These are phyloP conservation scores for Drechslerella dactyloides DNA, from an alignment of 2,329 filamentous ascomycete genomes.

Conservation along the genomic window DNA sequence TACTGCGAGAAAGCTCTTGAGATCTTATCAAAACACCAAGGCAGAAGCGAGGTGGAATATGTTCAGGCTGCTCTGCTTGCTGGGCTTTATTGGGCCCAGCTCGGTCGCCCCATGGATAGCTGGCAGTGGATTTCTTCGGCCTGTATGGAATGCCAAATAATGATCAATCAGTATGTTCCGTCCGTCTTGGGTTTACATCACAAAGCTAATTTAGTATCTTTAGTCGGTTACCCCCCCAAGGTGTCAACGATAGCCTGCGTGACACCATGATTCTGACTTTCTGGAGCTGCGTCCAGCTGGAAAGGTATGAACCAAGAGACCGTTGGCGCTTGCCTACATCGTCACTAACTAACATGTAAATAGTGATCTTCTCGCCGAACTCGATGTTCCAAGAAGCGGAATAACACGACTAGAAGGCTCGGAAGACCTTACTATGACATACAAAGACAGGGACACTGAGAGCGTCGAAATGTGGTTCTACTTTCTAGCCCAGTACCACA, in stretches of 20 bases:
- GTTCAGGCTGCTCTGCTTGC: conserved; percentile 85
- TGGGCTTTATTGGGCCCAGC: conserved; percentile 85
- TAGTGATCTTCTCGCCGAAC: conserved; percentile 89
- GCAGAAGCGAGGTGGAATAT: conserved; percentile 78
- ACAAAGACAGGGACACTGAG: conserved; percentile 55
- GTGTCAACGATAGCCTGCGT: conserved; percentile 61
- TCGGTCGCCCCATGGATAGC: conserved; percentile 85
- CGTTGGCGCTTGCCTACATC: conserved; percentile 1
- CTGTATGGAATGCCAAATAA: conserved; percentile 69
- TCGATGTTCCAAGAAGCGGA: conserved; percentile 69
- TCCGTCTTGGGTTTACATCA: background rate
- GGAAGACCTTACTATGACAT: conserved; percentile 58
- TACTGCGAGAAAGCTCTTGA: conserved; percentile 88
- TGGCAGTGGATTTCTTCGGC: conserved; percentile 72
- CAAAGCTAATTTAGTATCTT: conserved; percentile 10
- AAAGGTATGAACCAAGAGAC: conserved; percentile 69
- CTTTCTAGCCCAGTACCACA: conserved; percentile 69
- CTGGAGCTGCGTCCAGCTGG: conserved; percentile 92
- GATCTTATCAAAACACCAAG: conserved; percentile 81
- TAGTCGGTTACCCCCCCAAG: conserved; percentile 56
- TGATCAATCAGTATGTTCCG: conserved; percentile 63
- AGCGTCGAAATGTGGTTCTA: conserved; percentile 57
- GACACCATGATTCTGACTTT: conserved; percentile 78
- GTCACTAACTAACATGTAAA: conserved; percentile 46
- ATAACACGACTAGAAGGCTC: conserved; percentile 65